Base-by-base conservation (phyloP, 2,329 filamentous ascomycete species). In the Teratosphaeria pseudoeucalypti region DNA sequence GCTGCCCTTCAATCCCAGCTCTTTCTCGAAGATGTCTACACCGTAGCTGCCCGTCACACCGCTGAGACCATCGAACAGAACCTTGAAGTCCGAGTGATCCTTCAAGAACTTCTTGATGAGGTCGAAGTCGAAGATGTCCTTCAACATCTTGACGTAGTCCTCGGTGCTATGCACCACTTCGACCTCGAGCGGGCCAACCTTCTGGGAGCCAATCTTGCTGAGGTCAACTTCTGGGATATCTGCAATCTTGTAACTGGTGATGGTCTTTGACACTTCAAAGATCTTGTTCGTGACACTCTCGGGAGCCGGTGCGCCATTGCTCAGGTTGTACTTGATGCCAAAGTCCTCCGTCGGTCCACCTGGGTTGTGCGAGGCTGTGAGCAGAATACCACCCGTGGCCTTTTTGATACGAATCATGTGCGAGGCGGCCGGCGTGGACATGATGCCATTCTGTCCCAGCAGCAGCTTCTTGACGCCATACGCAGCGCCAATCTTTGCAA, bases 381-480 rank as follows among this genome's bases (percentile, higher is more conserved):
- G 80, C 62, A 99, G 82, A 71, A 99, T 99, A 73, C 94, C 94
- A 71, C 94, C 94, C 19, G 94, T 99, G 61, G 94, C 94, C 77
- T 94, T 89, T 72, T 89, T 85, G 79, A 95, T 92, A 70, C 94
- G 87, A 73, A 99, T 99, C 71, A 99, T 78, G 79, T 99, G 91
- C 76, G 90, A 96, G 67, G 94, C 92, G 65, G 94, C 94, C 1
- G 94, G 94, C 29, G 94, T 99, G 68, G 91, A 96, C 71, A 99
- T 83, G 72, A 99, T 97, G 74, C 94, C 94, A 76, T 96, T 82
- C 77, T 96, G 92, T 63, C 94, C 94, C 78, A 99, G 89, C 72
- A 99, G 77, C 59, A 99, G 86, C 85, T 97, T 99, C 89, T 96
- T 97, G 73, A 97, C 94, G 64, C 94, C 94, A 73, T 99, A 97